A percentile compares a stretch with the other conserved stretches of the same genome.
Conservation (phyloP, 768 basidiomycete genomes). For the Coprinopsis sp. region DNA sequence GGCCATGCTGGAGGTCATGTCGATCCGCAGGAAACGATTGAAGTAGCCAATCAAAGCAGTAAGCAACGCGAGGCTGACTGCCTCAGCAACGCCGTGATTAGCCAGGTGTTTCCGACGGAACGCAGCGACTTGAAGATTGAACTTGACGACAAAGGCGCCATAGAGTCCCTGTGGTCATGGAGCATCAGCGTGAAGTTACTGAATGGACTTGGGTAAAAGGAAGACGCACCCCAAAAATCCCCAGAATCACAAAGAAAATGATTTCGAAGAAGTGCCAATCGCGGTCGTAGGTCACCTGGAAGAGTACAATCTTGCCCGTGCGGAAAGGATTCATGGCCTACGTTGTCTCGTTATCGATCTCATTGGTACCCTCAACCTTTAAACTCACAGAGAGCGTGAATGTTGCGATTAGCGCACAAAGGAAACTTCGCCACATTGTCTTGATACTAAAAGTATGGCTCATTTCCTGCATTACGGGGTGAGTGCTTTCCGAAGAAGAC, state of each 20-base stretch:
- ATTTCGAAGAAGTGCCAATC: constrained; percentile 99
- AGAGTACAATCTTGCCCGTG: constrained; percentile 95
- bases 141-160: constrained; percentile 95
- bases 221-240: constrained; percentile 82
- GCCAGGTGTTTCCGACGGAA: constrained; percentile 89
- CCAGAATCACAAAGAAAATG: constrained; percentile 91
- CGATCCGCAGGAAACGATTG: constrained; percentile 91
- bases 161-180: constrained; percentile 72
- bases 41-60: constrained; percentile 93
- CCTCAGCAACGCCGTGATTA: constrained; percentile 83
- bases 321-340: constrained; percentile 98
- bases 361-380: not conserved
- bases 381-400: constrained; percentile 84
- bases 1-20: constrained; percentile 96
- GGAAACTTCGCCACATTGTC: constrained; percentile 98
- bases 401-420: constrained; percentile 95
- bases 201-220: not conserved
- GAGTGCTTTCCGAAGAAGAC: not conserved
- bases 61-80: constrained; percentile 76
- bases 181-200: constrained; percentile 7
- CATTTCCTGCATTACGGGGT: constrained; percentile 72
- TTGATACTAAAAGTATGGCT: constrained; percentile 94
- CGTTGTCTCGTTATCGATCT: not conserved
- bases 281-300: constrained; percentile 95
- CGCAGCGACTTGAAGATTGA: constrained; percentile 91